Conservation (phyloP, 2,329 filamentous ascomycete genomes). For the Graphium sp. region DNA sequence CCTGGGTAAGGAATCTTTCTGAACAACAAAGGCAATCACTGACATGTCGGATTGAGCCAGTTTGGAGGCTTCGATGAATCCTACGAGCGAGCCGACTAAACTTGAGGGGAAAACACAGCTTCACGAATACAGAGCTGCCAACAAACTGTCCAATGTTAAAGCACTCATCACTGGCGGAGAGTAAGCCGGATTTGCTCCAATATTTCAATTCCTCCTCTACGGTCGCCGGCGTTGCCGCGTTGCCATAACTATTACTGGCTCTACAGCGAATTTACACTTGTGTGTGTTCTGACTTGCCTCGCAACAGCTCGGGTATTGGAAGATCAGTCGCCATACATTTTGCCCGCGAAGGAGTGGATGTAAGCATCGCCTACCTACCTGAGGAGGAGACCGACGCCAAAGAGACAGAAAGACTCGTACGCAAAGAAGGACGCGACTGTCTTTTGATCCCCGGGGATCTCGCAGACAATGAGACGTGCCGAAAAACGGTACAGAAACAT, state of each 20-base stretch:
- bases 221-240: background rate
- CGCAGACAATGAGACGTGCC: slow-evolving; percentile 48
- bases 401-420: slow-evolving; percentile 54
- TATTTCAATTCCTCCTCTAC: background rate
- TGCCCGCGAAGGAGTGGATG: slow-evolving; percentile 65
- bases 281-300: too few species aligned
- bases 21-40: background rate
- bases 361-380: slow-evolving; percentile 56
- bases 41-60: slow-evolving; percentile 6
- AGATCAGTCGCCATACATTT: slow-evolving; percentile 61
- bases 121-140: slow-evolving; percentile 22
- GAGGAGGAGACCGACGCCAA: slow-evolving; percentile 63
- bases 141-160: slow-evolving; percentile 30
- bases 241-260: background rate
- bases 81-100: slow-evolving; percentile 20
- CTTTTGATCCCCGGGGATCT: slow-evolving; percentile 49
- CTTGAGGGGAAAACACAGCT: slow-evolving; percentile 19
- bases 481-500: slow-evolving; percentile 46
- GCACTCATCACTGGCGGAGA: slow-evolving; percentile 39
- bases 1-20: slow-evolving; percentile 15
- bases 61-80: slow-evolving; percentile 19
- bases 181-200: slow-evolving; percentile 15
- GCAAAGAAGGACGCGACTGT: slow-evolving; percentile 49
- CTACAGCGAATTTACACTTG: background rate
- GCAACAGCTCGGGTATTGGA: slow-evolving; percentile 54